Conservation (phyloP, 768 basidiomycete genomes). For the Mycena albidolilacea region DNA sequence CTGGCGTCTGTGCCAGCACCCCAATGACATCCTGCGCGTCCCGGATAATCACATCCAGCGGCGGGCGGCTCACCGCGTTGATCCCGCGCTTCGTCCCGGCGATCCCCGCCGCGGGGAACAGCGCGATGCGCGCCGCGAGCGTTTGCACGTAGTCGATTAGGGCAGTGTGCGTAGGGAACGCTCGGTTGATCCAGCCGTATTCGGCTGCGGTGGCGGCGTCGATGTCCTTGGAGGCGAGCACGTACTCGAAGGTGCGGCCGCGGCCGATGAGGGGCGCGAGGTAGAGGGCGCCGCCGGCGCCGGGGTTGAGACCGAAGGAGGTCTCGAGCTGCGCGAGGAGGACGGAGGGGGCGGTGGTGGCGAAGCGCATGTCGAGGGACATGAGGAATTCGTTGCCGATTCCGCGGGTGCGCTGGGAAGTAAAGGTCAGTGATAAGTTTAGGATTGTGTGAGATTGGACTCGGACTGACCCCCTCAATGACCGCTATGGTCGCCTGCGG, state of each 20-base stretch:
- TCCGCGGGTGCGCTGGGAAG: slow-evolving; percentile 18
- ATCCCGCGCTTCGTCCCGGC: slow-evolving; percentile 11
- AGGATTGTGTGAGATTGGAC: too few relatives aligned
- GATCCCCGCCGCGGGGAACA: slow-evolving; percentile 24
- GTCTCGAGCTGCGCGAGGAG: slow-evolving; percentile 23
- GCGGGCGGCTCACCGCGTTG: slow-evolving; percentile 23
- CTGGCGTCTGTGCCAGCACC: not conserved
- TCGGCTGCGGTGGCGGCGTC: slow-evolving; percentile 19
- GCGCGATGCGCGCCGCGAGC: slow-evolving; percentile 20
- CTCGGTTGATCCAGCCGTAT: slow-evolving; percentile 25
- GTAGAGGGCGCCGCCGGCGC: slow-evolving; percentile 24
- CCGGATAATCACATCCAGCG: slow-evolving; percentile 16
- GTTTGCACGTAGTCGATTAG: not conserved
- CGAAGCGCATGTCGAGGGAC: slow-evolving; percentile 31
- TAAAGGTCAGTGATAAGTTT: too few relatives aligned
- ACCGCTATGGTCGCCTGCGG: slow-evolving; percentile 3
- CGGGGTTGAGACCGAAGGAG: slow-evolving; percentile 27
- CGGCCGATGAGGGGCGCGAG: slow-evolving; percentile 18
- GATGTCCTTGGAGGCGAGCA: slow-evolving; percentile 12
- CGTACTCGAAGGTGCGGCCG: slow-evolving; percentile 24
- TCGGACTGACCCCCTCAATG: slow-evolving; percentile 4
- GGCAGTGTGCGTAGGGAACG: slow-evolving; percentile 1
- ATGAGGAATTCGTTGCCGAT: slow-evolving; percentile 30
- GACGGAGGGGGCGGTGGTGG: slow-evolving; percentile 11
- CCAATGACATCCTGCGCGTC: slow-evolving; percentile 23